phyloP scores from a whole-genome alignment of 805 yeast species.

The Candida coquimbonensis region DNA sequence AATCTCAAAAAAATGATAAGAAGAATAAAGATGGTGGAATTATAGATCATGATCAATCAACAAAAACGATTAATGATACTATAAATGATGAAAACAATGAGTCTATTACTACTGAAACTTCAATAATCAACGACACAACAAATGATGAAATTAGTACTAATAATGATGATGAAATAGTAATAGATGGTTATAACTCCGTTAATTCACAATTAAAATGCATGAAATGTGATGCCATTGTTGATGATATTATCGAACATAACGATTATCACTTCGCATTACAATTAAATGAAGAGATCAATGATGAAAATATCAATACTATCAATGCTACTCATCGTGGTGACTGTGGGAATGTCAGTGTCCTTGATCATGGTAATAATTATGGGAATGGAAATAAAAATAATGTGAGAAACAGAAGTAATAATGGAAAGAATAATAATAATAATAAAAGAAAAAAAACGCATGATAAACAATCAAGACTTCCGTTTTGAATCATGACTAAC shows the following conservation, averaged over 20 bases:
- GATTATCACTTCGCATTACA: constrained; percentile 50
- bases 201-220: constrained; percentile 5
- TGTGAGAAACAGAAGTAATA: not conserved
- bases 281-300: constrained; percentile 29
- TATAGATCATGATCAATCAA: too few relatives aligned
- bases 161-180: not conserved
- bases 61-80: too few relatives aligned
- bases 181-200: not conserved
- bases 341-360: too few relatives aligned
- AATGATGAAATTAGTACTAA: not conserved
- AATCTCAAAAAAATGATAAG: too few relatives aligned
- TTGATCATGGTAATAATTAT: too few relatives aligned
- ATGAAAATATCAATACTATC: too few relatives aligned
- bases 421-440: not conserved
- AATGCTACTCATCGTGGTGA: too few relatives aligned
- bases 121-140: too few relatives aligned
- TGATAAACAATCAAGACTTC: constrained; percentile 19
- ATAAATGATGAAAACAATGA: too few relatives aligned
- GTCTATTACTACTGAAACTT: too few relatives aligned
- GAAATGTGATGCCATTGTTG: constrained; percentile 11
- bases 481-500: constrained; percentile 10
- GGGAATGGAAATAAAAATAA: not conserved
- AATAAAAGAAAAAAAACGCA: constrained; percentile 8
- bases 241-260: constrained; percentile 36
- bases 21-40: too few relatives aligned